Evolutionary conservation across 169 alveolate species (phyloP), one percentile per base, ranked within the genome.

Genomic region (Plasmodium ovale): DNA sequence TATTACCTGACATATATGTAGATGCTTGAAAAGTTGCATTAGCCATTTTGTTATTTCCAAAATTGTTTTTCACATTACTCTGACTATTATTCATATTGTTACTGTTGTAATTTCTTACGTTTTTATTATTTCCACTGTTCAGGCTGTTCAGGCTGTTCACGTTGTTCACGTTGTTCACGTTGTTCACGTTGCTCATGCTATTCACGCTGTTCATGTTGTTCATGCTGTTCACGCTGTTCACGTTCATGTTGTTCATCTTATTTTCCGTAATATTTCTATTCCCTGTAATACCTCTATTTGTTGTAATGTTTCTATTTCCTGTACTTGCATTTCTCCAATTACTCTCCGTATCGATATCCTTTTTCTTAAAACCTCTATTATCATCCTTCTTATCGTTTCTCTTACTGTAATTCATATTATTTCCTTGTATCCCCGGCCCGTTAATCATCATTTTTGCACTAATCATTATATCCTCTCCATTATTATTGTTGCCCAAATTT

Each of bases 351-450:
- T 62, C 89, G 5, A 62, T 42, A 35, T 77, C 89, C 37, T 62
- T 77, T 49, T 56, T 77, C 23, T 56, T 35, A 19, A 62, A 77
- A 77, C 33, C 33, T 27, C 89, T 42, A n/a, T n/a, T n/a, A 1
- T 77, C 77, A 7, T 77, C 89, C 16, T 54, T 77, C 53, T 77
- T 77, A 60, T 77, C 89, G 47, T 62, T 77, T 62, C 89, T 77
- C 25, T 33, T 77, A 23, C 42, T 62, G 29, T 62, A 68, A 73
- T 56, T 73, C 16, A 12, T 47, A 73, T 59, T 37, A 51, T 73
- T 73, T 33, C 88, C 88, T 47, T 77, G 89, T 33, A 33, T 56
- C 7, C 60, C 54, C 0, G 33, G 16, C 0, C 12, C 12, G 31
- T 35, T 47, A 73, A 19, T 37, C 58, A 60, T 39, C 33, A 54